These are phyloP conservation scores for Dioszegia hungarica DNA, from an alignment of 768 basidiomycete genomes.

Conservation along the genomic window DNA sequence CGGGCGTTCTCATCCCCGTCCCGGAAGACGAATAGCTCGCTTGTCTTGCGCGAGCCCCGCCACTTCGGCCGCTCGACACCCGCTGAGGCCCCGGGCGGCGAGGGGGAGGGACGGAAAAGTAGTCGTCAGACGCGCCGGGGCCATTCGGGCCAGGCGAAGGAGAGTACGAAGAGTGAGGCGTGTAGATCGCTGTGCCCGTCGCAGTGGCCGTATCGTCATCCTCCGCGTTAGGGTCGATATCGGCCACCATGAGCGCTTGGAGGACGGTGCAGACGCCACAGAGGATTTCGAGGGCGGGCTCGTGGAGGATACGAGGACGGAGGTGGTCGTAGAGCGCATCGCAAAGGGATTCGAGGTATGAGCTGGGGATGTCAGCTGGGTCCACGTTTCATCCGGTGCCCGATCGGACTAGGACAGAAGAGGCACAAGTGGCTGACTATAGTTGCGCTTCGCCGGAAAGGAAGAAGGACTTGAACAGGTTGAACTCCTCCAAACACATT, in stretches of 20 bases:
- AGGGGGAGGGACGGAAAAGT: constrained; percentile 4
- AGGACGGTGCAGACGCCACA: constrained; percentile 95
- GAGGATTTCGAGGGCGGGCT: constrained; percentile 75
- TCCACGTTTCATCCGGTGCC: too few relatives aligned
- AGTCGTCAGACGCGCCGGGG: constrained; percentile 11
- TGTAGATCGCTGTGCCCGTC: constrained; percentile 14
- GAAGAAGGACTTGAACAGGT: constrained; percentile 79
- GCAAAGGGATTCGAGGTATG: constrained; percentile 83
- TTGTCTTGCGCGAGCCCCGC: not conserved
- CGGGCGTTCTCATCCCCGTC: not conserved
- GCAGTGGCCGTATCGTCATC: constrained; percentile 17
- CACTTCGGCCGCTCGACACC: not conserved
- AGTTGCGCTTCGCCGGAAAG: constrained; percentile 70
- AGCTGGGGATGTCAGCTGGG: constrained; percentile 53
- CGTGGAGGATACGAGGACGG: constrained; percentile 90
- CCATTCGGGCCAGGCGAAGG: not conserved
- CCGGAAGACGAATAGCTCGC: constrained; percentile 6
- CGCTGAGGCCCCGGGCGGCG: not conserved
- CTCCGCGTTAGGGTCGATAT: constrained; percentile 57
- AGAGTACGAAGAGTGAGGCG: constrained; percentile 26
- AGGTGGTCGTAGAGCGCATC: constrained; percentile 94
- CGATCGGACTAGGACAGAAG: too few relatives aligned
- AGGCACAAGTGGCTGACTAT: constrained; percentile 56
- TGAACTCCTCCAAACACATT: constrained; percentile 83
- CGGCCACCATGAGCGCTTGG: constrained; percentile 91